Conservation (phyloP, 768 basidiomycete species). For the Exsudoporus frostii region DNA sequence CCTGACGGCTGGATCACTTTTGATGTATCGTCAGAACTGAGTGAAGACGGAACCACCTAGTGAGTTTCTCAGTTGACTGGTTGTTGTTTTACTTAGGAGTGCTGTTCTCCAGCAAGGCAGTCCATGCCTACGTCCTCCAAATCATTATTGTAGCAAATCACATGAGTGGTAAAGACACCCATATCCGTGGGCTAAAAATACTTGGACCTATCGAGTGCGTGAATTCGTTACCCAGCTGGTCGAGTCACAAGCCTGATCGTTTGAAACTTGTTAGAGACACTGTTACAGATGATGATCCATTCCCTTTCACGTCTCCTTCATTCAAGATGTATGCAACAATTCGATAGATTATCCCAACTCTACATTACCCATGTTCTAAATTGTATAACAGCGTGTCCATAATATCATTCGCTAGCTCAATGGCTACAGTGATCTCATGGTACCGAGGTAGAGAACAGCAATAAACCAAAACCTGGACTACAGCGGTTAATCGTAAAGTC, state of each 20-base stretch:
- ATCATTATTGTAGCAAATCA: constrained; percentile 90
- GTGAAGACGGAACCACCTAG: constrained; percentile 78
- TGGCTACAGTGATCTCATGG: not conserved
- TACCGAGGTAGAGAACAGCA: constrained; percentile 1
- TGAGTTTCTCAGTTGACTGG: constrained; percentile 37
- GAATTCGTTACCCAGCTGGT: not conserved
- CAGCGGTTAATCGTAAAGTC: not conserved
- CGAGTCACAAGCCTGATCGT: not conserved
- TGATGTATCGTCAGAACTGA: constrained; percentile 75
- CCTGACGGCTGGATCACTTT: constrained; percentile 95
- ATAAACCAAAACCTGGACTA: constrained; percentile 6
- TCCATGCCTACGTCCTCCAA: constrained; percentile 88
- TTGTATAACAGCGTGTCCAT: constrained; percentile 16
- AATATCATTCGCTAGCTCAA: constrained; percentile 6
- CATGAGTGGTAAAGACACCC: constrained; percentile 98
- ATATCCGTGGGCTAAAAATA: constrained; percentile 88
- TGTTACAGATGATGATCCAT: constrained; percentile 60
- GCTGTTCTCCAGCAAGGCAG: constrained; percentile 59
- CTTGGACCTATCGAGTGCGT: constrained; percentile 80
- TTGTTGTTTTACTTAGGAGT: not conserved
- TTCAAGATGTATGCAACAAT: constrained; percentile 82
- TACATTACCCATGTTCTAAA: constrained; percentile 30
- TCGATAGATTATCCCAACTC: constrained; percentile 41
- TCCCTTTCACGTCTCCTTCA: constrained; percentile 58
- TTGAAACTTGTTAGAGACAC: constrained; percentile 35